Conservation (phyloP, 1,284 basidiomycete genomes). For the Cryptococcus sp. region DNA sequence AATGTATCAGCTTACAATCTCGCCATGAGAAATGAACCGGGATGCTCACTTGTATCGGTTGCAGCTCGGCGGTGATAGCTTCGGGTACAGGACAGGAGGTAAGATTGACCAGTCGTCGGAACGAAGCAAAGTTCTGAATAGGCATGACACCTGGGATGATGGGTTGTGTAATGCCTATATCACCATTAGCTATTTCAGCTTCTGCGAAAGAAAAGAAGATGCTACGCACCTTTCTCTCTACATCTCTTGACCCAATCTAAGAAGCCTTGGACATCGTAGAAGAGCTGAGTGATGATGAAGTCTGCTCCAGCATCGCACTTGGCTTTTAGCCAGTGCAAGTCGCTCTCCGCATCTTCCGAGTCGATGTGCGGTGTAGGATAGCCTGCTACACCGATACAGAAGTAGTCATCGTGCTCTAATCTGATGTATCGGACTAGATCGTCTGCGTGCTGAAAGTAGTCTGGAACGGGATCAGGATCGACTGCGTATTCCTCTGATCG, state of each 20-base stretch:
- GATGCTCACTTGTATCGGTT: conserved; percentile 74
- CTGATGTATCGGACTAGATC: conserved; percentile 93
- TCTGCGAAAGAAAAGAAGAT: too few relatives aligned
- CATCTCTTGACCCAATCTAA: conserved; percentile 73
- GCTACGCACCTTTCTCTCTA: conserved; percentile 64
- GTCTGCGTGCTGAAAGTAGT: conserved; percentile 84
- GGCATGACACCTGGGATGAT: conserved; percentile 98
- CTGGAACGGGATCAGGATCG: conserved; percentile 72
- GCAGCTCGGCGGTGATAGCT: conserved; percentile 67
- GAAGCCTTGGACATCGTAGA: conserved; percentile 91
- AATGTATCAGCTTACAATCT: conserved; percentile 10
- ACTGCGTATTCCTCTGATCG: conserved; percentile 91
- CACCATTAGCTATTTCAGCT: conserved; percentile 1
- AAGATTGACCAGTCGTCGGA: conserved; percentile 85
- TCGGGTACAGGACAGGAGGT: conserved; percentile 80
- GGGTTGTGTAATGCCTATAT: conserved; percentile 78
- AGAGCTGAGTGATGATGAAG: conserved; percentile 94
- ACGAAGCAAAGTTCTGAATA: conserved; percentile 93
- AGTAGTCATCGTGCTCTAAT: conserved; percentile 77
- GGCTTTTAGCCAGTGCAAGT: conserved; percentile 73
- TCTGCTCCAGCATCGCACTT: conserved; percentile 96
- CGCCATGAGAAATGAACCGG: neutral
- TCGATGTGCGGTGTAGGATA: conserved; percentile 93
- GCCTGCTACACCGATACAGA: conserved; percentile 73
- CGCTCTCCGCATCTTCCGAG: conserved; percentile 64